Evolutionary conservation across 495 filamentous ascomycete genomes (phyloP), one percentile per base, ranked within the genome.

Genomic region (Pyrenopolyporus hunteri): DNA sequence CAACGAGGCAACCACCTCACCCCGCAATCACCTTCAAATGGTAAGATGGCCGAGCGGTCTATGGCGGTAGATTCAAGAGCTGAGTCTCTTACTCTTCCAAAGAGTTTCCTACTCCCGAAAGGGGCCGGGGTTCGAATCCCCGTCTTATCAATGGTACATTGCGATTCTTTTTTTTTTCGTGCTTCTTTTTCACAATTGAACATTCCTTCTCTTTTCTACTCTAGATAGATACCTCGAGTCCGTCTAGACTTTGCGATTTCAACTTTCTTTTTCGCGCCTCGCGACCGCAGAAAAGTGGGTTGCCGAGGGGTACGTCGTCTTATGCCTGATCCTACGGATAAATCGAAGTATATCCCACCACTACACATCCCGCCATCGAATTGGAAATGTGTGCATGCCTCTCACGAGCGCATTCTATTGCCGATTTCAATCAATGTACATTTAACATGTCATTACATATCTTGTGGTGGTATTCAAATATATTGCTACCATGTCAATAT

Each of bases 1-100:
- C 20, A 42, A 17, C 37, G 37, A 42, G 37, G 37, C 37, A 42
- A 17, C 7, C 20, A 23, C 17, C 19, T 10, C n/a, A n/a, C 23
- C 37, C 19, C n/a, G 37, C 37, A 23, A 3, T 11, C 23, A 22
- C 37, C 37, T 2, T 22, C 19, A 32, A 29, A 43, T 42, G 58
- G 50, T 48, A 61, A 53, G 36, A 48, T 61, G 58, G 59, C 59
- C 59, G 59, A 63, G 59, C 45, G 59, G 59, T 63, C 58, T 62
- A 62, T 40, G 59, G 59, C 59, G 59, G 50, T 62, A 52, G 59
- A 62, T 55, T 62, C 59, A 62, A 62, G 59, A 49, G 50, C 4
- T 26, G n/a, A 20, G 8, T 11, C 43, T 62, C 50, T 48, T 55
- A 4, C 45, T 55, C 50, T 40, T 46, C 10, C 6, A 54, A 54